Conservation (phyloP, 805 yeast genomes). For the Metschnikowia henanensis region DNA sequence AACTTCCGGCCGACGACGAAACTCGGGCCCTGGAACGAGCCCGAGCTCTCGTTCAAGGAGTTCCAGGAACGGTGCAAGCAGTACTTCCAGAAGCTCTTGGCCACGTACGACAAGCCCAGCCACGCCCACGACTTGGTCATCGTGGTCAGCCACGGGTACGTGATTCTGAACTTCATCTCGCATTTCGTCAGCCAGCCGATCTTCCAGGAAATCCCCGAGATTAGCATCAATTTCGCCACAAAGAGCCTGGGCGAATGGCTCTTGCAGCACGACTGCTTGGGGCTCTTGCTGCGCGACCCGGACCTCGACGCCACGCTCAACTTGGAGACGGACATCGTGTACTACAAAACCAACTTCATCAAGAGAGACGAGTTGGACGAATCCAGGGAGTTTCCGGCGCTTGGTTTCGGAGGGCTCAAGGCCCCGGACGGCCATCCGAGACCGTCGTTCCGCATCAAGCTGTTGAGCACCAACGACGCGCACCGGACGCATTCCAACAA, state of each 20-base stretch:
- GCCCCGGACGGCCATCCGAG: slow-evolving; percentile 26
- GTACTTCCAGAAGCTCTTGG: slow-evolving; percentile 41
- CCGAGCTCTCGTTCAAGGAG: slow-evolving; percentile 38
- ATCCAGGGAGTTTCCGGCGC: slow-evolving; percentile 15
- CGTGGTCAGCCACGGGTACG: slow-evolving; percentile 44
- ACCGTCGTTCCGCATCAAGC: slow-evolving; percentile 35
- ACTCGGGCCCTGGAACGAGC: slow-evolving; percentile 45
- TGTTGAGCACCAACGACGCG: slow-evolving; percentile 14
- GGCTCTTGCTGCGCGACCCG: slow-evolving; percentile 25
- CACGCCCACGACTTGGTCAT: slow-evolving; percentile 33
- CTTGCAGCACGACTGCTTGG: slow-evolving; percentile 34
- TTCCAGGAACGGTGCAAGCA: slow-evolving; percentile 39
- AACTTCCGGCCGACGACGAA: slow-evolving; percentile 44
- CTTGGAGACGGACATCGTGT: slow-evolving; percentile 42
- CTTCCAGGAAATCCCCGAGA: slow-evolving; percentile 45
- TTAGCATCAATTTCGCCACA: slow-evolving; percentile 34
- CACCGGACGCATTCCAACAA: slow-evolving; percentile 4
- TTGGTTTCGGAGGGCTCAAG: slow-evolving; percentile 17
- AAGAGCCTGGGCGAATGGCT: slow-evolving; percentile 29
- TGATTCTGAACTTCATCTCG: slow-evolving; percentile 36
- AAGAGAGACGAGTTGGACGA: slow-evolving; percentile 32
- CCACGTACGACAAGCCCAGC: slow-evolving; percentile 41
- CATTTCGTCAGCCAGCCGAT: slow-evolving; percentile 45
- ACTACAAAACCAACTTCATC: slow-evolving; percentile 44
- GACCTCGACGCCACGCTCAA: slow-evolving; percentile 31